Evolutionary conservation across 192 early-diverging fungal species (phyloP), one percentile per base, ranked within the genome.

Genomic region (Spinellus fusiger): DNA sequence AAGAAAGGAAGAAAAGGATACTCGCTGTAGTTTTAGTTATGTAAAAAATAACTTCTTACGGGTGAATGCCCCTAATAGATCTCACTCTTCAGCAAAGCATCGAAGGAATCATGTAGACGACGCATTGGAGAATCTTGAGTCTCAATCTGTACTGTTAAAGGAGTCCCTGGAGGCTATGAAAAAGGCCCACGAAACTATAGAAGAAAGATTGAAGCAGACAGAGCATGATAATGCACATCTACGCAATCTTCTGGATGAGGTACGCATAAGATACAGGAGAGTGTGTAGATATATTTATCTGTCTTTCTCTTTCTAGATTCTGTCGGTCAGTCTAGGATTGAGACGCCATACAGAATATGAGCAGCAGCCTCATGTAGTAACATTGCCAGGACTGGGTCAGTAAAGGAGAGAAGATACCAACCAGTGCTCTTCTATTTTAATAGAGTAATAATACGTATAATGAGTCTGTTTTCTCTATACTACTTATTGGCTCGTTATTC

Each of bases 71-170:
- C 18, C 3, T 44, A n/a, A 5, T 61, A 83, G 81, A 58, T 75
- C 81, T 12, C 74, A 68, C 16, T 73, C 66, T 58, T 69, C 65
- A n/a, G 68, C 61, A 7, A 72, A 79, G 54, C 71, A 81, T 49
- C 69, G 79, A 35, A 66, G 76, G 51, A 69, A 81, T 32, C 70
- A 72, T 25, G 61, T 81, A 18, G 76, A 81, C 26, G 75, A 77
- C 31, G 76, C 81, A 25, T 57, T 90, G 6, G 83, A 84, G 18
- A 73, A 68, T 7, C 58, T 90, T 28, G 73, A 87, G 52, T 35
- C 62, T 40, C 64, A 73, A 2, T 68, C 75, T 26, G 20, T 10
- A 0, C 68, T 72, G 49, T 50, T 79, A 25, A 69, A 58, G 3
- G 77, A 82, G 33, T 65, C 70, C 7, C 31, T 87, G 38, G 66